Evolutionary conservation across 768 basidiomycete species (phyloP), one percentile per base, ranked within the genome.

Genomic region (Boletus reticulatus): DNA sequence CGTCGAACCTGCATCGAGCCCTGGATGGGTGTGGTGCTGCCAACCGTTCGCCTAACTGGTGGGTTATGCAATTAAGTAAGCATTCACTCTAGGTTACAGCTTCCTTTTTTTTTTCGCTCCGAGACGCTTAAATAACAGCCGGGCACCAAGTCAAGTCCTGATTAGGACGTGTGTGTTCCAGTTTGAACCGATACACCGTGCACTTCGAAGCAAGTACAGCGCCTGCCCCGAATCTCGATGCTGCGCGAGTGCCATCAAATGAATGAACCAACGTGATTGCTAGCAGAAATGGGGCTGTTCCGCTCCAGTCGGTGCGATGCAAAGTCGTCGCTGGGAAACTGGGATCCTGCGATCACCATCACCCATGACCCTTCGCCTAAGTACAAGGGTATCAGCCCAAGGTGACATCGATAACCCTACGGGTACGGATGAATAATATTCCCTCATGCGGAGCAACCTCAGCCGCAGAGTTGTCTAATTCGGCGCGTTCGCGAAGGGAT

Each of bases 401-500:
- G 24, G 41, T 60, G 67, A 39, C 61, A 62, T 64, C 58, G 62
- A 64, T 67, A 48, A 56, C 61, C 51, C 65, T 57, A 36, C 43
- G 39, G 6, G 50, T 48, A 58, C 53, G 55, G 61, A 54, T 68
- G 68, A 61, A 66, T 68, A 62, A 61, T 68, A 58, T 59, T 56
- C 52, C 57, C 55, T 48, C 58, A 63, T 59, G 53, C 44, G 58
- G 62, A 68, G 49, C 42, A 58, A 11, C 46, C 56, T 55, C 60
- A 57, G 48, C 55, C 53, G 44, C 50, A 43, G 52, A 42, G 31
- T 54, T 66, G 60, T 57, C 66, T 52, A 58, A 62, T 58, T 42
- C 50, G 44, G 52, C 52, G 14, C 52, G 24, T 67, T 67, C 67
- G 65, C 62, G 66, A 67, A 66, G 69, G 55, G 68, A 69, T 69